Conservation (phyloP, 2,329 filamentous ascomycete genomes). For the Cryphonectria radicalis region DNA sequence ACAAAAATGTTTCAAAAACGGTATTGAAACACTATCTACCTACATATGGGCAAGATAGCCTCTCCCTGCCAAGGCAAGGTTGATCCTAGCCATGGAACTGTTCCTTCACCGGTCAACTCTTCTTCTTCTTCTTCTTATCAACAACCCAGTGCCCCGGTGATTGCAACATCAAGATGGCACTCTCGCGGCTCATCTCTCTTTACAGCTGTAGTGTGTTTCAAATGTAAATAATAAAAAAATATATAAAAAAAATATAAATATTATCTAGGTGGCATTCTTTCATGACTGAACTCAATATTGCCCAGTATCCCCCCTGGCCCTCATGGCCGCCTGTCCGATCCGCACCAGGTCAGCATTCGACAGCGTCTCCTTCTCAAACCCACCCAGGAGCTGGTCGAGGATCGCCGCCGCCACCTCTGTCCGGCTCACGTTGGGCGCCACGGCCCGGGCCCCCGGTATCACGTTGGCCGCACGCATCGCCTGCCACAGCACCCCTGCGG, state of each 20-base stretch:
- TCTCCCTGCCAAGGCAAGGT: neutral
- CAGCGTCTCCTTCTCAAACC: conserved; percentile 52
- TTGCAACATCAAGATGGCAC: neutral
- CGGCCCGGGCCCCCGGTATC: conserved; percentile 36
- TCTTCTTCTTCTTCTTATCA: neutral
- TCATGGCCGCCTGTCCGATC: conserved; percentile 37
- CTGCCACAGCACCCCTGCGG: conserved; percentile 30
- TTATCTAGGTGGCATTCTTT: no score
- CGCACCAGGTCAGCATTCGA: conserved; percentile 47
- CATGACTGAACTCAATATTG: neutral
- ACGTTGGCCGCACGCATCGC: conserved; percentile 29
- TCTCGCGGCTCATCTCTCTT: neutral
- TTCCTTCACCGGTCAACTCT: neutral
- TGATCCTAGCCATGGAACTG: neutral
- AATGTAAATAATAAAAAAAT: neutral
- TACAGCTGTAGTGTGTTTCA: neutral
- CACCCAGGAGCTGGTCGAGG: conserved; percentile 48
- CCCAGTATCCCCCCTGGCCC: neutral
- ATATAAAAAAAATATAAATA: no score
- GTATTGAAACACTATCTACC: neutral
- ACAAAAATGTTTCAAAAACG: neutral
- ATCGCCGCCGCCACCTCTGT: conserved; percentile 44
- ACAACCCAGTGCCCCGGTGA: neutral
- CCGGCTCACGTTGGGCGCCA: conserved; percentile 9
- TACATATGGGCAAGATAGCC: neutral